Conservation (phyloP, 2,329 filamentous ascomycete species). For the Sporothrix pseudoabietina region DNA sequence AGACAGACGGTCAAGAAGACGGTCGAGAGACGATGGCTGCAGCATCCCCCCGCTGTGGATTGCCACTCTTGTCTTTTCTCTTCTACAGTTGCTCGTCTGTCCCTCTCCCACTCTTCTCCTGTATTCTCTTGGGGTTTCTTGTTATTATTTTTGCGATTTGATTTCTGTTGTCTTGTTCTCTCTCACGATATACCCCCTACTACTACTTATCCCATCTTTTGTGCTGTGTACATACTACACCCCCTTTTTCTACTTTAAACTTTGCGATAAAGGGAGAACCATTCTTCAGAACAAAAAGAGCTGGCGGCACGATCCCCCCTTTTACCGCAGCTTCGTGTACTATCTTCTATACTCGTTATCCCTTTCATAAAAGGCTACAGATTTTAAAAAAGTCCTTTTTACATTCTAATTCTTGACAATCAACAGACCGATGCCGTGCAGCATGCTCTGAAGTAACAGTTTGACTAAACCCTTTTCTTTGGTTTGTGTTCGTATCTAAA, state of each 20-base stretch:
- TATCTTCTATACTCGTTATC: background rate
- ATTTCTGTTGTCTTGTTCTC: background rate
- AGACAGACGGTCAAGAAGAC: background rate
- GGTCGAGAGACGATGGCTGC: background rate
- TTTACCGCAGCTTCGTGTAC: background rate
- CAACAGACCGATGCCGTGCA: background rate
- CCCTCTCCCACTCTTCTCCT: background rate
- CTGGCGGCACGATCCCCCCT: background rate
- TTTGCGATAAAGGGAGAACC: background rate
- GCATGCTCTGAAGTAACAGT: background rate
- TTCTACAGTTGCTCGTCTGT: background rate
- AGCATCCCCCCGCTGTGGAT: background rate
- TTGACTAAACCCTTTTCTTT: too few species aligned
- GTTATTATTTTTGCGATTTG: background rate
- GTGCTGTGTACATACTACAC: slow-evolving; percentile 1
- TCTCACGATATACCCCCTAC: background rate
- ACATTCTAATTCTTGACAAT: background rate
- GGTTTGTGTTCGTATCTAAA: too few species aligned
- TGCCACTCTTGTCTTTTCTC: background rate
- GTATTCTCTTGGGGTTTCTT: slow-evolving; percentile 13
- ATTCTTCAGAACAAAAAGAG: background rate
- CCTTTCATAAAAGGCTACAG: background rate
- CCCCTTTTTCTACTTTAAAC: background rate
- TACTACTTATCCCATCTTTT: background rate
- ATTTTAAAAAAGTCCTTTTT: background rate